A percentile compares a stretch with the other conserved stretches of the same genome.
phyloP scores from a whole-genome alignment of 73 alveolate species.

The Paramecium octaurelia region DNA sequence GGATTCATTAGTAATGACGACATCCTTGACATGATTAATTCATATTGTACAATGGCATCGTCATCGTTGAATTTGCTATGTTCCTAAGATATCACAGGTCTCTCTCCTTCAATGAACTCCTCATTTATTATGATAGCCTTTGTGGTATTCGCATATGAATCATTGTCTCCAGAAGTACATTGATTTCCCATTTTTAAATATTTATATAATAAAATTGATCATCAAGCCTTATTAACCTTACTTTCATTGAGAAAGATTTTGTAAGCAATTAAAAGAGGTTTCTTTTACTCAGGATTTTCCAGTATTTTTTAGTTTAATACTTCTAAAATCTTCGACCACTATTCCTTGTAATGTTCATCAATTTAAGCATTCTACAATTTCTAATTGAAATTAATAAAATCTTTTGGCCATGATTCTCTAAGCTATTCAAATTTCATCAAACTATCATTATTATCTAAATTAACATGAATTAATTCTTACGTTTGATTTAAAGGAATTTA shows the following conservation, averaged over 20 bases:
- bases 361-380: neutral
- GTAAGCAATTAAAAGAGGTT: neutral
- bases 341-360: neutral
- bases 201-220: neutral
- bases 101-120: neutral
- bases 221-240: neutral
- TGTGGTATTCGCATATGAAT: neutral
- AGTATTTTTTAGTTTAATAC: neutral
- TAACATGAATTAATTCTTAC: neutral
- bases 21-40: neutral
- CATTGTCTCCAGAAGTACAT: neutral
- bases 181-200: neutral
- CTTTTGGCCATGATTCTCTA: slow-evolving; percentile 9
- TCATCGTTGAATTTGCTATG: slow-evolving; percentile 11
- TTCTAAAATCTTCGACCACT: neutral
- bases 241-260: slow-evolving; percentile 13
- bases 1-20: neutral
- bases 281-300: neutral
- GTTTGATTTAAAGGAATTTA: slow-evolving; percentile 30
- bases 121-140: neutral
- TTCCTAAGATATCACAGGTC: neutral
- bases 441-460: neutral
- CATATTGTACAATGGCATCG: slow-evolving; percentile 35
- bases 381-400: neutral
- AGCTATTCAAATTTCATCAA: neutral